These are phyloP conservation scores for Erythrophleum ivorense DNA, from an alignment of 331 rosid species.

Conservation along the genomic window DNA sequence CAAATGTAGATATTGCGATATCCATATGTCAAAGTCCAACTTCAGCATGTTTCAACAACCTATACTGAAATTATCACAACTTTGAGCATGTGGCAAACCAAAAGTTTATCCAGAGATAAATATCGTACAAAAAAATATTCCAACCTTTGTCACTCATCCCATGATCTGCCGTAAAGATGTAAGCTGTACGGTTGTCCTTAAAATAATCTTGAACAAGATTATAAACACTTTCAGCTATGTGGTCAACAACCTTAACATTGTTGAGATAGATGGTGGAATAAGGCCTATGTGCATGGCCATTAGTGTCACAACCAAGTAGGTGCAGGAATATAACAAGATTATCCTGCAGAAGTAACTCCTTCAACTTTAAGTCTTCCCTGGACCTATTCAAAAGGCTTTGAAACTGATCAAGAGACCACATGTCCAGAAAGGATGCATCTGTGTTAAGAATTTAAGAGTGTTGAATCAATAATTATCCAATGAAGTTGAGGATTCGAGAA, in stretches of 20 bases:
- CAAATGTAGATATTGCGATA: slow-evolving; percentile 11
- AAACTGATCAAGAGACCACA: slow-evolving; percentile 96
- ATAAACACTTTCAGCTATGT: slow-evolving; percentile 80
- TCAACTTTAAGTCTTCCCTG: slow-evolving; percentile 64
- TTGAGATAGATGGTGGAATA: slow-evolving; percentile 84
- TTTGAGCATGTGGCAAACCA: slow-evolving; percentile 5
- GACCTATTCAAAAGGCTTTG: slow-evolving; percentile 74
- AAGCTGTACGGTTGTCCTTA: slow-evolving; percentile 75
- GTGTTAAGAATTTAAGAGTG: slow-evolving; percentile 43
- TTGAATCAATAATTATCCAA: slow-evolving; percentile 24
- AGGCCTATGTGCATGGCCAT: slow-evolving; percentile 92
- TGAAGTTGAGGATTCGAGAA: slow-evolving; percentile 25
- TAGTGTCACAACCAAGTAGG: slow-evolving; percentile 90
- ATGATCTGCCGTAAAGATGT: slow-evolving; percentile 89
- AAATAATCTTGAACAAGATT: slow-evolving; percentile 74
- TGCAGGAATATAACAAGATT: slow-evolving; percentile 81
- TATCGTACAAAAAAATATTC: slow-evolving; percentile 12
- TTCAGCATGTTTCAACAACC: slow-evolving; percentile 34
- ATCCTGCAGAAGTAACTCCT: slow-evolving; percentile 68
- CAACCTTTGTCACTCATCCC: slow-evolving; percentile 95
- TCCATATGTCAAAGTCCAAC: slow-evolving; percentile 28
- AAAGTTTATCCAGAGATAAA: slow-evolving; percentile 22
- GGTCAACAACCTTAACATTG: slow-evolving; percentile 87
- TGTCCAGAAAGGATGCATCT: slow-evolving; percentile 93
- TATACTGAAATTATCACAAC: slow-evolving; percentile 16